These are phyloP conservation scores for Botrytis byssoidea DNA, from an alignment of 2,329 filamentous ascomycete genomes.

Conservation along the genomic window DNA sequence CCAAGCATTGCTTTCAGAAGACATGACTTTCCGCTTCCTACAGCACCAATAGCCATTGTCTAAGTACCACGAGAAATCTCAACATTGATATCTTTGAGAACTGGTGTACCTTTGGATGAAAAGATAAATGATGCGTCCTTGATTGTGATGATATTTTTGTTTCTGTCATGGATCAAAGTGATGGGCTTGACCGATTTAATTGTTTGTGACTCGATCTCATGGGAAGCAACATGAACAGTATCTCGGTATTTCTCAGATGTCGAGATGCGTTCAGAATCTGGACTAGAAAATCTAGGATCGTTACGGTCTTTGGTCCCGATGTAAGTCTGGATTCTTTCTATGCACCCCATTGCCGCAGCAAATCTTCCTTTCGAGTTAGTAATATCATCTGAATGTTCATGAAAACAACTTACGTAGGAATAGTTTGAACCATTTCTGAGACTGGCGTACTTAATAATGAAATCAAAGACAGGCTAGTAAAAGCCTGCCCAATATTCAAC, in stretches of 20 bases:
- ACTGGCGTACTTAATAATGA: conserved; percentile 31
- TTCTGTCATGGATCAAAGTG: no score
- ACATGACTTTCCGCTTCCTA: conserved; percentile 38
- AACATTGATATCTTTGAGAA: conserved; percentile 26
- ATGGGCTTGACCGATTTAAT: no score
- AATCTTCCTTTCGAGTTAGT: conserved; percentile 3
- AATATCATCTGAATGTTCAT: no score
- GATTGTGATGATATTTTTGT: not conserved
- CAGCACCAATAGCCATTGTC: conserved; percentile 36
- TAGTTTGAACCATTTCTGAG: conserved; percentile 3
- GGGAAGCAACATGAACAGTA: no score
- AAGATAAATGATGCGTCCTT: not conserved
- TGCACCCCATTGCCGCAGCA: conserved; percentile 1
- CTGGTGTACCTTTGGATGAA: not conserved
- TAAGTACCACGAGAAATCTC: conserved; percentile 22
- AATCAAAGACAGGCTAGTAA: conserved; percentile 46
- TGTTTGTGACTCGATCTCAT: not conserved
- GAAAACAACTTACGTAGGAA: conserved; percentile 13
- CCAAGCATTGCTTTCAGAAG: conserved; percentile 36
- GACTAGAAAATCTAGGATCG: not conserved
- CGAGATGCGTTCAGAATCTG: not conserved
- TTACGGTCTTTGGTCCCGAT: not conserved
- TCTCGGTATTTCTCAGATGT: no score
- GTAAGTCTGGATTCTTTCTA: conserved; percentile 15
- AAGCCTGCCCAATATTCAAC: conserved; percentile 37